A percentile compares a stretch with the other conserved stretches of the same genome.
Evolutionary conservation across 2,329 filamentous ascomycete species (phyloP).

Genomic region (Scolecobasidium constrictum): DNA sequence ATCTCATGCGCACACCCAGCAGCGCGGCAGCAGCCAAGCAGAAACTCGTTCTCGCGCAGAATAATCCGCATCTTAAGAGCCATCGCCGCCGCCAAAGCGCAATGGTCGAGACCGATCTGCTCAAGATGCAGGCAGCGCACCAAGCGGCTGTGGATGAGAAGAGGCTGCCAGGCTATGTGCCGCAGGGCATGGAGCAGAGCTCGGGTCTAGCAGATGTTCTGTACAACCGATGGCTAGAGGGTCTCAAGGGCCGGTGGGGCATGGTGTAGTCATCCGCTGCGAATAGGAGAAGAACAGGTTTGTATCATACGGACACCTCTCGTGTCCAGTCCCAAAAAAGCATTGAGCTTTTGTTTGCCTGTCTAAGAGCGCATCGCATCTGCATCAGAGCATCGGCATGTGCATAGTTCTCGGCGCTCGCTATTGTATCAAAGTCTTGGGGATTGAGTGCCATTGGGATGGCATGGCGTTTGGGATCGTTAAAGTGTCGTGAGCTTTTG

Average conservation of each 20-base stretch:
- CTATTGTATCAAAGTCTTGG: too few relatives aligned
- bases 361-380: too few relatives aligned
- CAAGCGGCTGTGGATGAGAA: conserved; percentile 27
- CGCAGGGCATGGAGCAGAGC: conserved; percentile 81
- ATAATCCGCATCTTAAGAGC: conserved; percentile 75
- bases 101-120: conserved; percentile 12
- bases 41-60: conserved; percentile 60
- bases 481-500: too few relatives aligned
- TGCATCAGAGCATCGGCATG: too few relatives aligned
- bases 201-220: conserved; percentile 83
- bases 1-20: neutral
- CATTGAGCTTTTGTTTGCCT: too few relatives aligned
- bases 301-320: conserved; percentile 1
- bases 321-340: too few relatives aligned
- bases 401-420: too few relatives aligned
- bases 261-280: conserved; percentile 7
- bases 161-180: conserved; percentile 46
- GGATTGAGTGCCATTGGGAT: too few relatives aligned
- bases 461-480: too few relatives aligned
- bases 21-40: conserved; percentile 21
- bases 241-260: conserved; percentile 47
- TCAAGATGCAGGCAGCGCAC: conserved; percentile 23
- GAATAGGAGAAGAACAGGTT: neutral
- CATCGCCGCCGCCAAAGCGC: conserved; percentile 49
- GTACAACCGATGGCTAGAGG: conserved; percentile 83